Conservation (phyloP, 2,329 filamentous ascomycete species). For the Bipolaris bicolor region DNA sequence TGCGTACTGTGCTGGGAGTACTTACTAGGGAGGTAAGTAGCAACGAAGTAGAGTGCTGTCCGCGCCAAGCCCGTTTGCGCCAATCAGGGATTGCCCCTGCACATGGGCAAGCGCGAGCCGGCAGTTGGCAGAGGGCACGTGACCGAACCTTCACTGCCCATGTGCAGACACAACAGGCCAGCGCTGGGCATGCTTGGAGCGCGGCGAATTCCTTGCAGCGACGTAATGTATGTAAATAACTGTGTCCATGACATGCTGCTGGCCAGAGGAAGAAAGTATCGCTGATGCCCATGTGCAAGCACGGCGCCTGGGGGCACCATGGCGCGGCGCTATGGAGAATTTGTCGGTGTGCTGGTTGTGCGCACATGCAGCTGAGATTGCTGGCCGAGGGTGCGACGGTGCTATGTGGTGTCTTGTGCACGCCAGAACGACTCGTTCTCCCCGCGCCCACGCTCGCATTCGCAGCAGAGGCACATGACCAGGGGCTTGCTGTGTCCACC, state of each 20-base stretch:
- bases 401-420: constrained; percentile 11
- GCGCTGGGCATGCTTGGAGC: background rate
- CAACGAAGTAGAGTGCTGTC: too few relatives aligned
- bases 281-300: background rate
- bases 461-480: background rate
- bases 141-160: background rate
- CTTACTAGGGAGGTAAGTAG: too few relatives aligned
- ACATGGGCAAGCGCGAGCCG: background rate
- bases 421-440: background rate
- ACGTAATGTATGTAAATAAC: background rate
- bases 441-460: too few relatives aligned
- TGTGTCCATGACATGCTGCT: background rate
- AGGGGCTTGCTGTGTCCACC: background rate
- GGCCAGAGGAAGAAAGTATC: background rate
- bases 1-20: too few relatives aligned
- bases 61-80: too few relatives aligned
- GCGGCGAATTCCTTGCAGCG: background rate
- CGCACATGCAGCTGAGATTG: constrained; percentile 20
- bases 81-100: background rate
- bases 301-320: constrained; percentile 8
- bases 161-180: background rate
- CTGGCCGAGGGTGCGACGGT: constrained; percentile 20
- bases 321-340: constrained; percentile 8
- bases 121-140: background rate
- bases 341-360: constrained; percentile 19